Evolutionary conservation across 352 stramenopile species (phyloP), one percentile per base, ranked within the genome.

Genomic region (Phytophthora rubi): DNA sequence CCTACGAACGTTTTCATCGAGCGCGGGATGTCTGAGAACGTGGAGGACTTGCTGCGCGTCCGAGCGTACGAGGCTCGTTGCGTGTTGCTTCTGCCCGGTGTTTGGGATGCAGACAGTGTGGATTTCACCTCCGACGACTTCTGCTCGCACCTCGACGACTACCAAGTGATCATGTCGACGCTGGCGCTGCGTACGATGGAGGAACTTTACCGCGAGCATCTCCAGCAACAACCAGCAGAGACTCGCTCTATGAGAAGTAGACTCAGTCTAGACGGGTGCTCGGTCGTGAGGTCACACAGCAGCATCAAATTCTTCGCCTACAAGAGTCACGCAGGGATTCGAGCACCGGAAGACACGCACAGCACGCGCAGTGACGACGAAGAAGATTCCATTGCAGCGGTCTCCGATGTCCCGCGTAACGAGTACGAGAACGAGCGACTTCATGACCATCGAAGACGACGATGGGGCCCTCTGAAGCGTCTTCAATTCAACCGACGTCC

Each of bases 81-180:
- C 6, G 80, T 90, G 32, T 62, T 90, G n/a, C 75, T 91, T 64
- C 76, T 89, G 32, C 78, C 81, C 6, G 73, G 72, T 0, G 77
- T 77, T 63, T 85, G 76, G 78, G 77, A 85, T 45, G 48, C 83
- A 45, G 58, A 76, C 28, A 61, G 23, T 15, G 37, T 44, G 37
- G 65, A 83, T 15, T 73, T 74, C 30, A 79, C 59, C n/a, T 53
- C 65, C 0, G 75, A 83, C 16, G 71, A 82, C 55, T 61, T 82
- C 16, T 74, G 70, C 16, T 70, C 80, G 35, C 79, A 89, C 18
- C 65, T 91, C 23, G 57, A 86, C 3, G 83, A 91, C 58, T 91
- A 91, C 60, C 78, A 87, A 58, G 81, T 90, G 39, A 86, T 89
- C 68, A 85, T 88, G 80, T 89, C 83, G 13, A 86, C 80, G 12